A percentile compares a stretch with the other conserved stretches of the same genome.
These are phyloP conservation scores for Fraxinus nigra DNA, from an alignment of 305 asterid species.

Conservation along the genomic window DNA sequence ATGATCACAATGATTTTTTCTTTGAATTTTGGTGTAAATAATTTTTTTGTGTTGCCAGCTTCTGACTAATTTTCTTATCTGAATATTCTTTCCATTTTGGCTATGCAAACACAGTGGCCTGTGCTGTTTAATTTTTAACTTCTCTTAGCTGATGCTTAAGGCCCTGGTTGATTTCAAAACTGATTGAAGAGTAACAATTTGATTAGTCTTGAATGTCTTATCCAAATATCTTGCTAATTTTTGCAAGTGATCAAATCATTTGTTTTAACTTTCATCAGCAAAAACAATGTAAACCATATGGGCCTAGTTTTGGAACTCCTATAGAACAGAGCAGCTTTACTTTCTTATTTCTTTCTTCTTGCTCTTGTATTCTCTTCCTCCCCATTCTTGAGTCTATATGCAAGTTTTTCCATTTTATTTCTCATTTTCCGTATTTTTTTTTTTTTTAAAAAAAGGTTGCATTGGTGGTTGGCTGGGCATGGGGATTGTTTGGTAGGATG, in stretches of 20 bases:
- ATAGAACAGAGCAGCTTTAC: background rate
- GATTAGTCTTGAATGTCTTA: background rate
- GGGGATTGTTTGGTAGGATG: background rate
- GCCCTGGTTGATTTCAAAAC: background rate
- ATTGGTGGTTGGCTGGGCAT: background rate
- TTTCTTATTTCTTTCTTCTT: background rate
- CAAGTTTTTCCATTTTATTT: background rate
- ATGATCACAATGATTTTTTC: background rate
- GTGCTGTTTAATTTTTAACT: background rate
- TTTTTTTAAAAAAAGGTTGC: background rate
- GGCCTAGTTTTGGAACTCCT: background rate
- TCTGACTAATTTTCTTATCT: background rate
- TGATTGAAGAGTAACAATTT: background rate
- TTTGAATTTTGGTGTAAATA: background rate
- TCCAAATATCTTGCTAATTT: background rate
- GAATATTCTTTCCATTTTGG: background rate
- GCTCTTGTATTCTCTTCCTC: background rate
- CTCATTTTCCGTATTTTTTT: background rate
- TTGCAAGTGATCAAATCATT: background rate
- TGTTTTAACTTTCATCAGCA: background rate
- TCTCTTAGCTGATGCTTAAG: background rate
- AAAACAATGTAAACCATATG: background rate
- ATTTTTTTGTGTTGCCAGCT: slow-evolving; percentile 1
- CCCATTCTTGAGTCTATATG: background rate
- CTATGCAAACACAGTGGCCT: background rate